Conservation (phyloP, 2,329 filamentous ascomycete genomes). For the Fusarium nurragi region DNA sequence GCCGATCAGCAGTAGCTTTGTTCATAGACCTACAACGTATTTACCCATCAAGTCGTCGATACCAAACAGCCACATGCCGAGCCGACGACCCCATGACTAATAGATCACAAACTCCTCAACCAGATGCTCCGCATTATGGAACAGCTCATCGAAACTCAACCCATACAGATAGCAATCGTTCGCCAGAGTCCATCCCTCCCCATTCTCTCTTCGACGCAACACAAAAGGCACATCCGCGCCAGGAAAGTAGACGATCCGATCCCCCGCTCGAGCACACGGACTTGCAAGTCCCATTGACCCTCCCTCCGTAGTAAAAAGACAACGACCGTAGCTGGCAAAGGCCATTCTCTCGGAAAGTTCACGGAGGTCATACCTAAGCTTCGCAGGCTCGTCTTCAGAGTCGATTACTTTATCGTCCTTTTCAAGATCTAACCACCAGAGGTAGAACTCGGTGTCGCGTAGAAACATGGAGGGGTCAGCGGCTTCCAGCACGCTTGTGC, state of each 20-base stretch:
- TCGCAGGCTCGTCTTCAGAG: accelerated
- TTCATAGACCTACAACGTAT: no score
- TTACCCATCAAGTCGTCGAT: no score
- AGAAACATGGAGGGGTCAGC: background rate
- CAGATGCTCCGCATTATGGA: conserved; percentile 1
- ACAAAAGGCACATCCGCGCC: conserved; percentile 6
- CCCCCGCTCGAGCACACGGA: background rate
- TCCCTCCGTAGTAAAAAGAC: conserved; percentile 9
- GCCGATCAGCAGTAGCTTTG: no score
- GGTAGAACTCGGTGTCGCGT: conserved; percentile 11
- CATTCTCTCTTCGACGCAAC: background rate
- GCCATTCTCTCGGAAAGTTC: background rate
- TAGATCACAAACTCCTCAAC: conserved; percentile 7
- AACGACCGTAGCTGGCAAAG: conserved; percentile 2
- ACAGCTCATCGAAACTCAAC: background rate
- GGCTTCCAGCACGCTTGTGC: background rate
- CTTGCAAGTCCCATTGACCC: conserved; percentile 13
- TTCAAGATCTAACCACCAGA: conserved; percentile 1
- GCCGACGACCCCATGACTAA: background rate
- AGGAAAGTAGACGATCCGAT: conserved; percentile 4
- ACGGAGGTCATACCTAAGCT: background rate
- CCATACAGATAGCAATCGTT: conserved; percentile 21
- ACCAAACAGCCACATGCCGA: no score
- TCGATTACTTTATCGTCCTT: accelerated
- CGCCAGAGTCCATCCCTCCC: background rate